phyloP scores from a whole-genome alignment of 1,284 basidiomycete genomes.

The Malassezia pachydermatis region DNA sequence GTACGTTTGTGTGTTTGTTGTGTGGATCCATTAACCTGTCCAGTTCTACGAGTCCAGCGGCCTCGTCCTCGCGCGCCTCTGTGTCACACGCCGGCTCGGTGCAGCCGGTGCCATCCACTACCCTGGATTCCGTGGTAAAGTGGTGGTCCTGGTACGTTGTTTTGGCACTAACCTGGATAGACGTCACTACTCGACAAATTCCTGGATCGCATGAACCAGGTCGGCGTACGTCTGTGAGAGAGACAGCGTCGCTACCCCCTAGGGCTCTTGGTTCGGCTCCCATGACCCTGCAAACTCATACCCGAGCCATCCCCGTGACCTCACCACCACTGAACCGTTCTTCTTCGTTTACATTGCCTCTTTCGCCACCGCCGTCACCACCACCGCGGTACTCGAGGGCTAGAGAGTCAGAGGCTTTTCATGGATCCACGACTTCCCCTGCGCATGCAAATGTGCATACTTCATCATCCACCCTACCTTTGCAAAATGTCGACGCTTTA shows the following conservation, averaged over 20 bases:
- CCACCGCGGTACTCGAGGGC: too few species aligned
- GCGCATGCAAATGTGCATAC: not conserved
- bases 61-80: too few species aligned
- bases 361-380: too few species aligned
- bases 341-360: too few species aligned
- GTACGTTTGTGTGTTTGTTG: not conserved
- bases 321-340: too few species aligned
- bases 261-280: too few species aligned
- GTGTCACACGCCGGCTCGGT: not conserved
- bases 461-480: not conserved
- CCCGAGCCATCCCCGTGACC: too few species aligned
- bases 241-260: constrained; percentile 16
- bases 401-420: too few species aligned
- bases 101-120: constrained; percentile 6
- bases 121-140: constrained; percentile 18
- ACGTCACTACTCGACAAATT: constrained; percentile 19
- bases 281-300: too few species aligned
- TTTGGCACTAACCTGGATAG: not conserved
- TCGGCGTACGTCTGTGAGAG: constrained; percentile 27
- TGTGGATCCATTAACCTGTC: not conserved
- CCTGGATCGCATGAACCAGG: constrained; percentile 17
- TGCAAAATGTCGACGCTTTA: not conserved
- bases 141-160: constrained; percentile 18
- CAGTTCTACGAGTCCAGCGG: too few species aligned
- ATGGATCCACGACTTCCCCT: not conserved